Percentiles rank a stretch among this genome's conserved stretches.
Evolutionary conservation across 805 yeast species (phyloP).

Genomic region (Isabelozyma rhagii): DNA sequence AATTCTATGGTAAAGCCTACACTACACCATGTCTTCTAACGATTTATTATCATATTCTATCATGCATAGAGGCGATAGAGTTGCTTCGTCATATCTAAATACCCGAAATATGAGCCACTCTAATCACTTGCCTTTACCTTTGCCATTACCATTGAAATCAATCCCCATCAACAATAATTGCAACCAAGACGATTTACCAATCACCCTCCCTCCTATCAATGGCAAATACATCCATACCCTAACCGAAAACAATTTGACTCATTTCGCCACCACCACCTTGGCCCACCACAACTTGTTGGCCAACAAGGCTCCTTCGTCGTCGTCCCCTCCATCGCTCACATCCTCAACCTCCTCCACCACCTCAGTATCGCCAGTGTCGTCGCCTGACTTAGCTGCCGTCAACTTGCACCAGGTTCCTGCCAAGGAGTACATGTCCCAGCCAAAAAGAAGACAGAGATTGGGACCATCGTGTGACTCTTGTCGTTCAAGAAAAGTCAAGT

Average conservation of each 20-base stretch:
- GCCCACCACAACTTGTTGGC: not conserved
- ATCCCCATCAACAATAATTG: not conserved
- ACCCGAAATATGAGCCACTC: not conserved
- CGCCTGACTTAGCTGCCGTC: not conserved
- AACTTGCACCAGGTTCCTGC: not conserved
- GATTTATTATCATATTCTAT: constrained; percentile 40
- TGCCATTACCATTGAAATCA: constrained; percentile 4
- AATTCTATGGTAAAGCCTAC: not conserved
- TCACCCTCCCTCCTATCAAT: not conserved
- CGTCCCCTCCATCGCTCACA: not conserved
- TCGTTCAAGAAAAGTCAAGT: constrained; percentile 65
- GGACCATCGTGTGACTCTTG: constrained; percentile 79
- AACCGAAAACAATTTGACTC: constrained; percentile 9
- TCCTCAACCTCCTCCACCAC: constrained; percentile 1
- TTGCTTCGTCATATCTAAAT: not conserved
- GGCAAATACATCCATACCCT: constrained; percentile 2
- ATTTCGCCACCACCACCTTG: not conserved
- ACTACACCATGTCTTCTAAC: constrained; percentile 20
- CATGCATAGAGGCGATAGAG: constrained; percentile 26
- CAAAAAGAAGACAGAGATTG: constrained; percentile 53
- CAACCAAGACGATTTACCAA: not conserved
- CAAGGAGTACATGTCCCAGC: not conserved
- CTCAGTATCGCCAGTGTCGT: constrained; percentile 2
- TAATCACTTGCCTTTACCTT: constrained; percentile 1
- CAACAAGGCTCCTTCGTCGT: not conserved